phyloP scores from a whole-genome alignment of 2,329 filamentous ascomycete species.

The Tolypocladium album region DNA sequence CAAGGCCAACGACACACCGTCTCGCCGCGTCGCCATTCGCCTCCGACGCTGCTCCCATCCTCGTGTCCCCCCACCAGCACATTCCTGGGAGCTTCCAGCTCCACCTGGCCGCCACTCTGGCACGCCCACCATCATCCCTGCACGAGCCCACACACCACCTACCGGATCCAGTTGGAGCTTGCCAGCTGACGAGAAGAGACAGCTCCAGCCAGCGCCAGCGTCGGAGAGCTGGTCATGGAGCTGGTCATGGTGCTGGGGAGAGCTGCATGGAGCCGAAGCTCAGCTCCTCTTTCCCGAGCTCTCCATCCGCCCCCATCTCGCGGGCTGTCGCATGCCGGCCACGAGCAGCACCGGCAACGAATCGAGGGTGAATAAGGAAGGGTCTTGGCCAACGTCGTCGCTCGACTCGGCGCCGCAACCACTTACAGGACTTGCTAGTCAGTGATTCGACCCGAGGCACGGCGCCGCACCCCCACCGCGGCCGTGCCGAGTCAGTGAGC shows the following conservation, averaged over 20 bases:
- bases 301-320: background rate
- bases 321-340: background rate
- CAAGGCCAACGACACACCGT: background rate
- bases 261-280: background rate
- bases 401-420: background rate
- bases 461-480: background rate
- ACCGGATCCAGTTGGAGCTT: conserved; percentile 1
- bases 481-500: conserved; percentile 6
- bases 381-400: background rate
- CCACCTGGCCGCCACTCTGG: background rate
- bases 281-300: background rate
- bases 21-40: background rate
- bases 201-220: background rate
- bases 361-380: background rate
- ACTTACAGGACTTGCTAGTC: background rate
- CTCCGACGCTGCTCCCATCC: background rate
- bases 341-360: background rate
- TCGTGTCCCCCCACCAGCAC: background rate
- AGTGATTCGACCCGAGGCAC: background rate
- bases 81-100: background rate
- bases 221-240: background rate
- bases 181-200: background rate
- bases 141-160: conserved; percentile 1
- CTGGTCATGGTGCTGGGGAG: background rate
- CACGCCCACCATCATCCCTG: background rate